Evolutionary conservation across 768 basidiomycete genomes (phyloP), one percentile per base, ranked within the genome.

Genomic region (Strobilomyces confusus): DNA sequence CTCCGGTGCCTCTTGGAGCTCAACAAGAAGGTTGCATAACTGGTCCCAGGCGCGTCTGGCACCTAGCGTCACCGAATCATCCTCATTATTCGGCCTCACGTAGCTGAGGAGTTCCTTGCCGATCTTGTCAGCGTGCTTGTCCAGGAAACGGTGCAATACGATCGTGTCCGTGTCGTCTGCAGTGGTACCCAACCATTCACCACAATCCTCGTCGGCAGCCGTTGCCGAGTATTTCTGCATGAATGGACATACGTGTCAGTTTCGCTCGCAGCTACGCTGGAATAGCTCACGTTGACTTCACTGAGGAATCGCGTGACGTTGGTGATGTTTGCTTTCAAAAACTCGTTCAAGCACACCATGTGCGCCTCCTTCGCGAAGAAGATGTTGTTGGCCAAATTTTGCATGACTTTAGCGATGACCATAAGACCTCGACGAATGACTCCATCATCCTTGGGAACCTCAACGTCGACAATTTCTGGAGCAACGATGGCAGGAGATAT

Each of bases 321-420:
- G 32, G 81, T 73, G 48, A 91, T 87, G 48, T 90, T 87, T 11
- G 74, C 77, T 52, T 76, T 74, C 26, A 92, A 70, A 71, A 93
- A 93, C 13, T 78, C 75, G 66, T 95, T 95, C 52, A 95, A 68
- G 32, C 80, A 75, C 26, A 82, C 82, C 89, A 94, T 92, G 62
- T 92, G 85, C 4, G 83, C 80, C 62, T 95, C 93, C 68, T 94
- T 94, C 12, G 89, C 91, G 60, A 95, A 95, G 63, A 91, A 84
- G 45, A 95, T 87, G 60, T 97, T 95, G 72, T 97, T 98, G 19
- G 93, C 93, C 29, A 97, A 72, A 63, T 92, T 94, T 69, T 95
- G 93, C 43, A 97, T 85, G 52, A 95, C 84, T 72, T 95, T 97
- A 41, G 92, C 89, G 57, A 97, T 87, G 44, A 89, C 74, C 77